phyloP scores from a whole-genome alignment of 2,329 filamentous ascomycete species.

The Colletotrichum sp. region DNA sequence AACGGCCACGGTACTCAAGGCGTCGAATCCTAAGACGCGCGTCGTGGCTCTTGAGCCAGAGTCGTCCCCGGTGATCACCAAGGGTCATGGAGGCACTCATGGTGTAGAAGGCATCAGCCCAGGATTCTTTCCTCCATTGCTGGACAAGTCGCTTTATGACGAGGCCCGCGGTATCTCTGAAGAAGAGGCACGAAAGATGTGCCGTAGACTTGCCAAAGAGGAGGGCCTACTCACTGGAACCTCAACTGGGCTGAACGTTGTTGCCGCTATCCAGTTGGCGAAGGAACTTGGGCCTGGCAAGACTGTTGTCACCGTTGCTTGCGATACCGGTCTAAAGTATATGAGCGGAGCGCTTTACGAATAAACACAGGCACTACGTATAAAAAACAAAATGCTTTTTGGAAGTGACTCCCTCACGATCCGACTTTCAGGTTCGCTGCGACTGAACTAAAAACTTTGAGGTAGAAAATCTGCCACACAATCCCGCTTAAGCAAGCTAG shows the following conservation, averaged over 20 bases:
- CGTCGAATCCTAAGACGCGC: not conserved
- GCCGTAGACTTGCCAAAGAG: not conserved
- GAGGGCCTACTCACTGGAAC: conserved; percentile 3
- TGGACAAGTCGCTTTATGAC: conserved; percentile 2
- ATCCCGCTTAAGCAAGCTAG: not conserved
- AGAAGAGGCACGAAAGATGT: not conserved
- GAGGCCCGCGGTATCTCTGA: not conserved
- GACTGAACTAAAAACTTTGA: not conserved
- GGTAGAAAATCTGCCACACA: not conserved
- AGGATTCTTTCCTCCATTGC: not conserved
- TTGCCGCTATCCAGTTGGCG: not conserved
- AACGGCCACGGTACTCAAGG: not conserved
- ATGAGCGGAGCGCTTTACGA: not conserved
- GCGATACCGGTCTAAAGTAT: conserved; percentile 10
- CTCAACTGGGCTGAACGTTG: not conserved
- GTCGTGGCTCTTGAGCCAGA: conserved; percentile 7
- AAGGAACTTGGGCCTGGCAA: conserved; percentile 2
- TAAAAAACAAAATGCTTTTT: not conserved
- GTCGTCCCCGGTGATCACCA: not conserved
- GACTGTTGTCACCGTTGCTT: not conserved
- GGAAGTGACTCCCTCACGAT: not conserved
- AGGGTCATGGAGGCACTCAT: not conserved
- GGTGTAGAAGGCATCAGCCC: conserved; percentile 1
- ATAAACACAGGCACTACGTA: not conserved
- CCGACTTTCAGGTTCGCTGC: not conserved